Evolutionary conservation across 257 asterid species (phyloP).

Genomic region (Catharanthus roseus): DNA sequence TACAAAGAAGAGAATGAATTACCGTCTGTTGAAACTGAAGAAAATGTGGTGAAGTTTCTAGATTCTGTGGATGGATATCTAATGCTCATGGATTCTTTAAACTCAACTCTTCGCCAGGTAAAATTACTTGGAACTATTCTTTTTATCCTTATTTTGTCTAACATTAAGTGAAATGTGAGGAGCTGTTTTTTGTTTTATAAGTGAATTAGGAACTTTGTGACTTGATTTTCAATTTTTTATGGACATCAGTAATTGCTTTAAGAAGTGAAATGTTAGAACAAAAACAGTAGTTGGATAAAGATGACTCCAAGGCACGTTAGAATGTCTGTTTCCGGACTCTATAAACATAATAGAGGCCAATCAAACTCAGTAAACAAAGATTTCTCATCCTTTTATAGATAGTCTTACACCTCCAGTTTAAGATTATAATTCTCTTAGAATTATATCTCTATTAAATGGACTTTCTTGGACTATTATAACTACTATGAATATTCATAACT

Average conservation of each 20-base stretch:
- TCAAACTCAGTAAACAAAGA: too few species aligned
- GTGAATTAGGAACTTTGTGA: not conserved
- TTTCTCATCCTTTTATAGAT: too few species aligned
- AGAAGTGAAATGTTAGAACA: too few species aligned
- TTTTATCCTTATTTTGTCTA: not conserved
- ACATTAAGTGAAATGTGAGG: not conserved
- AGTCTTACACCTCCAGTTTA: too few species aligned
- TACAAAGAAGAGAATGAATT: not conserved
- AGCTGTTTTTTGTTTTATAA: not conserved
- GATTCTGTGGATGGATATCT: slow-evolving; percentile 75
- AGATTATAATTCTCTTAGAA: too few species aligned
- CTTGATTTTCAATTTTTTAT: not conserved
- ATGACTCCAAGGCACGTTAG: too few species aligned
- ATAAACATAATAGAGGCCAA: too few species aligned
- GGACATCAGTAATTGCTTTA: not conserved
- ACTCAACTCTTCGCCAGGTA: slow-evolving; percentile 89
- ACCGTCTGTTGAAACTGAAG: slow-evolving; percentile 17
- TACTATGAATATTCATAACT: too few species aligned
- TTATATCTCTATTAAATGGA: too few species aligned
- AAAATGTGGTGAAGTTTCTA: slow-evolving; percentile 45
- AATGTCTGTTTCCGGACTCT: too few species aligned
- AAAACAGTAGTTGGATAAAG: too few species aligned
- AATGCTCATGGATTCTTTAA: slow-evolving; percentile 50
- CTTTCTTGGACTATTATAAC: too few species aligned
- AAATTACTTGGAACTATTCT: not conserved